A percentile compares a stretch with the other conserved stretches of the same genome.
Conservation (phyloP, 257 asterid genomes). For the Solanum virginianum region DNA sequence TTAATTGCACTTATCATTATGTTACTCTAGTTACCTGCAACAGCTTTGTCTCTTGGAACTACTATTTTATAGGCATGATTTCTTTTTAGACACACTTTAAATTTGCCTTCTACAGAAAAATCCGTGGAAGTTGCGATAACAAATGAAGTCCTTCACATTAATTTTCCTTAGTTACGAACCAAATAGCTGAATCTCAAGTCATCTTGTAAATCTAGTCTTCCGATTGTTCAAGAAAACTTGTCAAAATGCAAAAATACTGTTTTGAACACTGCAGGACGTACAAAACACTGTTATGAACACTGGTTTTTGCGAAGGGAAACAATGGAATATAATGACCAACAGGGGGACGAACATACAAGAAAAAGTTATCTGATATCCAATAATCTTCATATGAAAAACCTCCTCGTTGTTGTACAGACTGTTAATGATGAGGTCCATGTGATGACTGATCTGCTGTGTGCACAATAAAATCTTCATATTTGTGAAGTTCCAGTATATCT, state of each 20-base stretch:
- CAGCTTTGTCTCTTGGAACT: slow-evolving; percentile 77
- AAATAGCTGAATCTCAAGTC: neutral
- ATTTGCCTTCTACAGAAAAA: neutral
- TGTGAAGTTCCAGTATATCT: neutral
- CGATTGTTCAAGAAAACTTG: neutral
- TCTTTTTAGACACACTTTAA: neutral
- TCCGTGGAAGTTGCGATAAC: neutral
- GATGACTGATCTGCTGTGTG: neutral
- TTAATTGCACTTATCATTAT: neutral
- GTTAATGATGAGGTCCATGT: neutral
- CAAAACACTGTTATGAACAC: neutral
- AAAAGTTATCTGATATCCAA: neutral
- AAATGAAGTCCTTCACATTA: neutral
- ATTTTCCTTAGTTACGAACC: neutral
- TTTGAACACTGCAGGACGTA: neutral
- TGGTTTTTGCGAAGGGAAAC: neutral
- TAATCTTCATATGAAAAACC: neutral
- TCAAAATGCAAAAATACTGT: neutral
- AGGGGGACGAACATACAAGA: neutral
- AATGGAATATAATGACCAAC: neutral
- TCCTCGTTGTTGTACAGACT: neutral
- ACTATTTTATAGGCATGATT: slow-evolving; percentile 85
- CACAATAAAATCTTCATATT: neutral
- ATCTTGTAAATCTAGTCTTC: neutral
- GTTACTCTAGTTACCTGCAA: slow-evolving; percentile 31